Base-by-base conservation (phyloP, 148 eudicot genomes). In the Camellia japonica region DNA sequence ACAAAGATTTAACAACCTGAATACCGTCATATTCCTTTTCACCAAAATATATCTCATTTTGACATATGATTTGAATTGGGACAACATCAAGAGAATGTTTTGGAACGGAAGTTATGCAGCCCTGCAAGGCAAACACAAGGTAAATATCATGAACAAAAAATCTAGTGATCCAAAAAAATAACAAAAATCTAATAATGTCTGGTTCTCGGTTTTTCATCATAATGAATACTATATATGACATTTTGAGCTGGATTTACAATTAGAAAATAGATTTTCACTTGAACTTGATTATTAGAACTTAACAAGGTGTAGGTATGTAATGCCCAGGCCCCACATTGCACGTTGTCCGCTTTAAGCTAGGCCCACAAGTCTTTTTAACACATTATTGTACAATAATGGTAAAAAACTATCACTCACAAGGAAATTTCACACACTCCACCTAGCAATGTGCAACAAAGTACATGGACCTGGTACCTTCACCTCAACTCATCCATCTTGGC, bases 51-150 rank as follows among this genome's bases (percentile, higher is more conserved):
- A 71, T 80, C 78, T 71, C 56, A 42, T 81, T 77, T 47, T 72
- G 82, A 80, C 91, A 88, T 70, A 20, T 66, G 12, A 95, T 80
- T 84, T 91, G 82, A 73, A 95, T 83, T 58, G 98, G 93, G 49
- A 95, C 86, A 80, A 84, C 86, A 68, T 89, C 94, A 78, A 78
- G 79, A 64, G 90, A 62, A 83, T 64, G 77, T 62, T 84, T 79
- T n/a, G 97, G 96, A 74, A 82, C 85, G 80, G 93, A 88, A 79
- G 91, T 83, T 79, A 95, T 80, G 41, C 82, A 81, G 68, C 97
- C 97, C 98, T 95, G 94, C 55, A 78, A 62, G 14, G 83, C 49
- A 83, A 44, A 56, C 70, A 47, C 77, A 74, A 3, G 15, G 15
- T 3, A 16, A 59, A 82, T 23, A 62, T 72, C 71, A 76, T 20